Base-by-base conservation (phyloP, 805 yeast genomes). In the Saccharomycodes ludwigii region DNA sequence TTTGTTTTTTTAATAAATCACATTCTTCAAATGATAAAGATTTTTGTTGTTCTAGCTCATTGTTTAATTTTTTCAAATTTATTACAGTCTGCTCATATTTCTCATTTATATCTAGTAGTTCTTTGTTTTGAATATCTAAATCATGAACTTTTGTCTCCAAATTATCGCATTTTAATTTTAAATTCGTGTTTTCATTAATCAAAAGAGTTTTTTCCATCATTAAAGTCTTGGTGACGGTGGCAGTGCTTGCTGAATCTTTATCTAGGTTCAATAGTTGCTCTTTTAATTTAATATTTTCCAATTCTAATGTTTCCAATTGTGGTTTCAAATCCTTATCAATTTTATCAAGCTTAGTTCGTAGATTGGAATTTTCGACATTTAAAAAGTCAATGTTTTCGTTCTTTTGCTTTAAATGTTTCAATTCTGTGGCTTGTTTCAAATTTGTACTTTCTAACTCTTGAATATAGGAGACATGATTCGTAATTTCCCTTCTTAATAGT, bases 21-120 rank as follows among this genome's bases (percentile, higher is more conserved):
- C 74, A 65, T 44, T 79, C 86, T 38, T 69, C 71, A 16, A 57
- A 44, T n/a, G 75, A 66, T 26, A 77, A 54, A 3, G 57, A 44
- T 31, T 63, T 63, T 35, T 73, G 76, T 32, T 68, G 65, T 30
- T 71, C 70, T 5, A 69, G 47, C 34, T 74, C 66, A 52, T 37
- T 50, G 30, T 58, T 59, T 5, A 61, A 33, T 34, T 47, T 56
- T 15, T 48, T 46, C 23, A 55, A 30, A 32, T 53, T 54, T 24
- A 34, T 42, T 39, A 45, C 52, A 37, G 36, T 51, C 21, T 24
- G 35, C 29, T 39, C 53, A 30, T 37, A 54, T 16, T 29, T 43
- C n/a, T 40, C 43, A 24, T 44, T 44, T 17, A 55, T 35, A 18
- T 54, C 54, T 16, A 41, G 33, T 20, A 48, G 25, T 42, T 58